These are phyloP conservation scores for Suillus bovinus DNA, from an alignment of 768 basidiomycete species.

Conservation along the genomic window DNA sequence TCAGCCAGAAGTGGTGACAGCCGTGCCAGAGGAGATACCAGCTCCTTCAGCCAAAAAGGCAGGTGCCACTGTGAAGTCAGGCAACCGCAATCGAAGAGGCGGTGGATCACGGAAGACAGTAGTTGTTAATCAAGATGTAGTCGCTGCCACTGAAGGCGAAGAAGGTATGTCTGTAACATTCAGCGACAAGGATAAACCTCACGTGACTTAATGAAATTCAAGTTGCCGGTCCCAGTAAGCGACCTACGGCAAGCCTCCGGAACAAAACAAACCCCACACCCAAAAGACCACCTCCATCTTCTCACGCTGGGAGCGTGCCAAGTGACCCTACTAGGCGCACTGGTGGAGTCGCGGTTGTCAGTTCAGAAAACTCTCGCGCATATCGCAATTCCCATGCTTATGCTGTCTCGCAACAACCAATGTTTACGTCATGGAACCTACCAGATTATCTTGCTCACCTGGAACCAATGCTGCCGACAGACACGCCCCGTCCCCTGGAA, in stretches of 20 bases:
- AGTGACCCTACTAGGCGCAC: constrained; percentile 51
- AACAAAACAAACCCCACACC: constrained; percentile 28
- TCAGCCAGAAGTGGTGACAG: constrained; percentile 38
- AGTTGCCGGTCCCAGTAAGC: constrained; percentile 35
- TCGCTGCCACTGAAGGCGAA: constrained; percentile 49
- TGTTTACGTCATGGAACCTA: constrained; percentile 85
- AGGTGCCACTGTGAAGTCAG: constrained; percentile 23
- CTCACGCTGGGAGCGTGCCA: constrained; percentile 31
- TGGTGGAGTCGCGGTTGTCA: constrained; percentile 35
- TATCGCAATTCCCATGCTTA: constrained; percentile 82
- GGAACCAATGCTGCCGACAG: constrained; percentile 77
- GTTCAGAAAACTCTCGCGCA: constrained; percentile 56
- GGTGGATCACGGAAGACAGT: constrained; percentile 30
- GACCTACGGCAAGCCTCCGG: constrained; percentile 43
- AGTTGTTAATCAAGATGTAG: constrained; percentile 23
- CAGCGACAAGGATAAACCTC: constrained; percentile 27
- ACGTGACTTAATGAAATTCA: constrained; percentile 38
- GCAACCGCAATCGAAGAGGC: constrained; percentile 30
- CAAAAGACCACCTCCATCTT: constrained; percentile 32
- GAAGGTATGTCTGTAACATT: constrained; percentile 48
- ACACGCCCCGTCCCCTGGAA: constrained; percentile 71
- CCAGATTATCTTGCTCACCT: constrained; percentile 93
- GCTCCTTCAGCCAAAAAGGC: constrained; percentile 32
- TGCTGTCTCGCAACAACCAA: constrained; percentile 73
- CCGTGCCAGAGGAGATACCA: constrained; percentile 42